Base-by-base conservation (phyloP, 2,329 filamentous ascomycete species). In the Calonectria honghensis region DNA sequence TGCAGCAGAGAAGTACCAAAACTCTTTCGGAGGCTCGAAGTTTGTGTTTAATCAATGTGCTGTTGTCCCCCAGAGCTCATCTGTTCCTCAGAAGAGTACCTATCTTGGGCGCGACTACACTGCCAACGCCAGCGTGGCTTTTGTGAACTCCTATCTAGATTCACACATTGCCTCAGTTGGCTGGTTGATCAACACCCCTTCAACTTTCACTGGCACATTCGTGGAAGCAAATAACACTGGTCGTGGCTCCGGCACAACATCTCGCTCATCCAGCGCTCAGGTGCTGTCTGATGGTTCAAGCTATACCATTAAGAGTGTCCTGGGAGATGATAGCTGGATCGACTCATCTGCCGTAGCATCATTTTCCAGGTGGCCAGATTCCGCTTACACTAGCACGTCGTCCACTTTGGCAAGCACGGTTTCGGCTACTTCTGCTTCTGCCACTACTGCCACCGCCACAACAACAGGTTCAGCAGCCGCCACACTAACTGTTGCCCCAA, bases 241-340 rank as follows among this genome's bases (percentile, higher is more conserved):
- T 0, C 79, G 82, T 6, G 83, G 83, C 4, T 79, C 74, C 41
- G 76, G 76, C 9, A 76, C 80, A 3, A 76, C 77, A 1, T 76
- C 74, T 41, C 80, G 83, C 20, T 68, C 73, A 1, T 79, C 82
- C 24, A 72, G 59, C 9, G 80, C 70, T 2, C 79, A 79, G 13
- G 63, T 83, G 0, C 70, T 77, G 64, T 85, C 84, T 1, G 79
- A 86, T 63, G 88, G 83, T 73, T 90, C 93, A 75, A 90, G 92
- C 76, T 82, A 84, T 73, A 92, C 85, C 1, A 86, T 83, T 3
- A 87, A 87, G 3, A 79, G 76, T 39, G 73, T 84, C 7, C 75
- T 84, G 14, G 82, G 82, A 16, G 80, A 83, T n/a, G 78, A 81
- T 27, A 75, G 76, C 64, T 84, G 83, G 83, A 76, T 84, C 13